A percentile compares a stretch with the other conserved stretches of the same genome.
Conservation (phyloP, 2,329 filamentous ascomycete species). For the Calcarisporium arbuscula region DNA sequence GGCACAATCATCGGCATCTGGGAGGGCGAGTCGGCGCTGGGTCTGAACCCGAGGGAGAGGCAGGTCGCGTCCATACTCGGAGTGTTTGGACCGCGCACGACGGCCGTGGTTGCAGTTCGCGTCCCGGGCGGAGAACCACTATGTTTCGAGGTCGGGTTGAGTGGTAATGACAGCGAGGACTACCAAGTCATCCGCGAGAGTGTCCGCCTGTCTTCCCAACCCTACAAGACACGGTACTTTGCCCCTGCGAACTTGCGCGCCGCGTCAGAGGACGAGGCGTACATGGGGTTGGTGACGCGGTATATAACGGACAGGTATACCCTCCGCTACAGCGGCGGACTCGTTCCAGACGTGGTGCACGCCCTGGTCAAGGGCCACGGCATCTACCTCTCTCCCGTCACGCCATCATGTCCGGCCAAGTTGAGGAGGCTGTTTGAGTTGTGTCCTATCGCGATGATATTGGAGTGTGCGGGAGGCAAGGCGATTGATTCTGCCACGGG, state of each 20-base stretch:
- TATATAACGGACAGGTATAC: conserved; percentile 51
- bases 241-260: conserved; percentile 56
- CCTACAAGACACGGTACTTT: conserved; percentile 50
- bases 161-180: conserved; percentile 13
- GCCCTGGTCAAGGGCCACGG: conserved; percentile 56
- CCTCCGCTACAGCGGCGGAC: conserved; percentile 52
- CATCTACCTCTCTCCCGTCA: conserved; percentile 53
- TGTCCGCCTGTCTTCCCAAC: conserved; percentile 30
- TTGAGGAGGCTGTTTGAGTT: conserved; percentile 53
- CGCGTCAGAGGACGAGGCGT: conserved; percentile 43
- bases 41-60: conserved; percentile 26
- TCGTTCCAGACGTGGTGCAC: conserved; percentile 57
- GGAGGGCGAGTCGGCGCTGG: conserved; percentile 41
- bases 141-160: conserved; percentile 48
- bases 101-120: conserved; percentile 48
- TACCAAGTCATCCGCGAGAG: conserved; percentile 34
- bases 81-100: conserved; percentile 49
- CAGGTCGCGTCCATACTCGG: conserved; percentile 47
- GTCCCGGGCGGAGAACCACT: conserved; percentile 28
- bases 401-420: conserved; percentile 45
- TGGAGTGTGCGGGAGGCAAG: conserved; percentile 53
- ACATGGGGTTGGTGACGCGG: conserved; percentile 40
- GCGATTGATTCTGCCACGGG: conserved; percentile 45
- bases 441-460: conserved; percentile 50
- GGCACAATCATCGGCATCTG: conserved; percentile 56